Evolutionary conservation across 345 rosid genomes (phyloP).

Genomic region (Mangifera indica): DNA sequence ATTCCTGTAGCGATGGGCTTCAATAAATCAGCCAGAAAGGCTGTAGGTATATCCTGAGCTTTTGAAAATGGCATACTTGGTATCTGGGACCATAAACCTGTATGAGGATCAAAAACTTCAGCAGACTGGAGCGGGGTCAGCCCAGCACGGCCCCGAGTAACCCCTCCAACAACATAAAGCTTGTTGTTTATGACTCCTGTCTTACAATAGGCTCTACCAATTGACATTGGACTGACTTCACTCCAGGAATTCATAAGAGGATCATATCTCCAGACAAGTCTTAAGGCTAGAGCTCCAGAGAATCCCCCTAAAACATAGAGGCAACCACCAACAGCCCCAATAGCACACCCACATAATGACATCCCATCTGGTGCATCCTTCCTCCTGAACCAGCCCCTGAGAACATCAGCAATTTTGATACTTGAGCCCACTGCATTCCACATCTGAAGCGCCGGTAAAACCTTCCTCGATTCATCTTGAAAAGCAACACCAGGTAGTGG

Average conservation of each 20-base stretch:
- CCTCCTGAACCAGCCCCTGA: conserved; percentile 70
- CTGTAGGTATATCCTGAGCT: conserved; percentile 74
- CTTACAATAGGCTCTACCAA: conserved; percentile 77
- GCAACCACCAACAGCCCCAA: conserved; percentile 70
- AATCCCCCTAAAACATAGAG: conserved; percentile 87
- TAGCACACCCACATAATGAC: conserved; percentile 76
- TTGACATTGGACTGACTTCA: conserved; percentile 68
- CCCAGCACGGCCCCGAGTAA: conserved; percentile 59
- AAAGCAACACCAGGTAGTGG: conserved; percentile 53
- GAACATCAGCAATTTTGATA: conserved; percentile 49
- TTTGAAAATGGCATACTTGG: conserved; percentile 90
- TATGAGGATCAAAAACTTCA: conserved; percentile 72
- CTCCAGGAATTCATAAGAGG: conserved; percentile 67
- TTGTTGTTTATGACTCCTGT: conserved; percentile 69
- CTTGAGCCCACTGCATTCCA: conserved; percentile 63
- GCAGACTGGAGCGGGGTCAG: conserved; percentile 81
- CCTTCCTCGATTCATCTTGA: conserved; percentile 55
- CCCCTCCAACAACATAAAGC: conserved; percentile 90
- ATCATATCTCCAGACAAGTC: conserved; percentile 71
- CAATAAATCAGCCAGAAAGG: conserved; percentile 71
- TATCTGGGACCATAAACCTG: conserved; percentile 59
- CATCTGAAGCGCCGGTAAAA: conserved; percentile 46
- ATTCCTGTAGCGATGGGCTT: conserved; percentile 94
- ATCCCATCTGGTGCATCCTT: conserved; percentile 45
- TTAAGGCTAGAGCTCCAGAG: conserved; percentile 56